Conservation (phyloP, 352 stramenopile genomes). For the Phytophthora europaea region DNA sequence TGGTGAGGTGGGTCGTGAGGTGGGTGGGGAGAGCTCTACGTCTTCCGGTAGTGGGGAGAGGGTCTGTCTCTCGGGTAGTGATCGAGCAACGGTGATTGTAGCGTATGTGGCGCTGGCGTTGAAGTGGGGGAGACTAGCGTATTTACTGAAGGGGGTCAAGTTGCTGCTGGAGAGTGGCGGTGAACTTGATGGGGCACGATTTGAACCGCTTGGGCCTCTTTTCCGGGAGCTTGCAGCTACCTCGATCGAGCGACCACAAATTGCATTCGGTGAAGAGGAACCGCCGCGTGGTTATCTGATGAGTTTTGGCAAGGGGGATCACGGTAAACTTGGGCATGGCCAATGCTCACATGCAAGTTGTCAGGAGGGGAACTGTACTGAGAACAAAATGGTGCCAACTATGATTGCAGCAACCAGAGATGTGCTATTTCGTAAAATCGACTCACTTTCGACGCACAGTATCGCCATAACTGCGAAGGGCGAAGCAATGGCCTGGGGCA, state of each 20-base stretch:
- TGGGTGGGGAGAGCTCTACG: background rate
- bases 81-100: conserved; percentile 49
- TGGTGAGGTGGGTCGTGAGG: background rate
- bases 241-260: conserved; percentile 32
- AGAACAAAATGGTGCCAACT: conserved; percentile 83
- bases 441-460: conserved; percentile 87
- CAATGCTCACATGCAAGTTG: conserved; percentile 74
- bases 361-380: conserved; percentile 81
- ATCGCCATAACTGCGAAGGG: conserved; percentile 75
- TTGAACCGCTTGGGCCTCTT: conserved; percentile 46
- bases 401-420: conserved; percentile 66
- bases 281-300: conserved; percentile 61
- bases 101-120: conserved; percentile 74
- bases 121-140: conserved; percentile 69
- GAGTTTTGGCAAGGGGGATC: conserved; percentile 88
- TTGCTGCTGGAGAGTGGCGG: conserved; percentile 46
- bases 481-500: conserved; percentile 83
- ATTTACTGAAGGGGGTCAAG: conserved; percentile 57
- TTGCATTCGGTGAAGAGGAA: conserved; percentile 41
- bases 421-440: conserved; percentile 70
- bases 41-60: background rate
- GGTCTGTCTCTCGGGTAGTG: conserved; percentile 22
- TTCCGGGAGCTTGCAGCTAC: conserved; percentile 53
- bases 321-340: conserved; percentile 85
- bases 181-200: conserved; percentile 18